Percentiles rank a stretch among this genome's conserved stretches.
Conservation (phyloP, 768 basidiomycete species). For the Amylocystis lapponica region DNA sequence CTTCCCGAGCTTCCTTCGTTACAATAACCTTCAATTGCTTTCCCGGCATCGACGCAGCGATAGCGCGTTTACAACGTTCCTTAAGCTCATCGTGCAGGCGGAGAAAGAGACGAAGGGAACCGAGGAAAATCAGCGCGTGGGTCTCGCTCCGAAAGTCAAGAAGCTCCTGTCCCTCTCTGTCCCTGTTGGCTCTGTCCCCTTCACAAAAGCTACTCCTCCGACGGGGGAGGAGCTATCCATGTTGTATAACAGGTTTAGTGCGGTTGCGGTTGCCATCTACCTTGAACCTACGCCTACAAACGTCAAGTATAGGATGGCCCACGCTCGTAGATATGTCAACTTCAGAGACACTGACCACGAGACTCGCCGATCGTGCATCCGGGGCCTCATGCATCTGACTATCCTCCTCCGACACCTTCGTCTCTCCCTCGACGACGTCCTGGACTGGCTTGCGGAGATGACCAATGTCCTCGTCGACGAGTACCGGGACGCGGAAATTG, state of each 20-base stretch:
- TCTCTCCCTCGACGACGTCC: conserved; percentile 44
- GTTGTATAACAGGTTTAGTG: conserved; percentile 78
- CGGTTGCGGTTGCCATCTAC: conserved; percentile 63
- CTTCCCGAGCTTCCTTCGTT: conserved; percentile 66
- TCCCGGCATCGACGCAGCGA: conserved; percentile 48
- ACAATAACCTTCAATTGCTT: conserved; percentile 49
- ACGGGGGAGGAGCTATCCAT: conserved; percentile 55
- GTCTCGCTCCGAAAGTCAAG: conserved; percentile 40
- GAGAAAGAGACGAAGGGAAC: conserved; percentile 28
- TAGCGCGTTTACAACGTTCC: conserved; percentile 70
- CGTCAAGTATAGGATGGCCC: conserved; percentile 49
- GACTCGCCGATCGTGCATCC: conserved; percentile 66
- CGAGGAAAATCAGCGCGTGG: conserved; percentile 9
- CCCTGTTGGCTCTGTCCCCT: conserved; percentile 66
- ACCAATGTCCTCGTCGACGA: conserved; percentile 50
- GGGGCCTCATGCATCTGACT: conserved; percentile 67
- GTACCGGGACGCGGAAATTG: conserved; percentile 29
- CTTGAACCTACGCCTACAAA: conserved; percentile 51
- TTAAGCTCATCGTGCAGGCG: conserved; percentile 76
- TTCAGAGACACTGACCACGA: conserved; percentile 61
- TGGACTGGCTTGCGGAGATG: conserved; percentile 64
- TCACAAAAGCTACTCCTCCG: conserved; percentile 49
- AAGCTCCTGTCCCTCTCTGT: conserved; percentile 69
- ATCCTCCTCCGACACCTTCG: conserved; percentile 52
- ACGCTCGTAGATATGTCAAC: conserved; percentile 58